A percentile compares a stretch with the other conserved stretches of the same genome.
Conservation (phyloP, 768 basidiomycete genomes). For the Podaxis mareebaensis region DNA sequence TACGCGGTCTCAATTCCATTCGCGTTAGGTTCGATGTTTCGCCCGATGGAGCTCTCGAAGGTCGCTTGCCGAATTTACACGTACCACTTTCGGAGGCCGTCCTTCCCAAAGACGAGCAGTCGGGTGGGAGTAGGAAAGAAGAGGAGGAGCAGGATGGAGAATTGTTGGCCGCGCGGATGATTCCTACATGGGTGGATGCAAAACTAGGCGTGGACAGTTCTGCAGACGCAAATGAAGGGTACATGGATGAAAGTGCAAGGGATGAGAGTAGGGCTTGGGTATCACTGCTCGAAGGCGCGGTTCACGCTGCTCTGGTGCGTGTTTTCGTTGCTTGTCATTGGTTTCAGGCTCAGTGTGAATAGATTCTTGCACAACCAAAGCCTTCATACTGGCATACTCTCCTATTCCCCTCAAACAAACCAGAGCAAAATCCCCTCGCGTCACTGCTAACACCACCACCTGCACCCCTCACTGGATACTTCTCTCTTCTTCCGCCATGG, state of each 20-base stretch:
- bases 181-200: conserved; percentile 74
- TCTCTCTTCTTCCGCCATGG: conserved; percentile 58
- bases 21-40: conserved; percentile 67
- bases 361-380: conserved; percentile 53
- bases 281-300: conserved; percentile 69
- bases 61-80: conserved; percentile 70
- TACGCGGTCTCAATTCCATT: conserved; percentile 55
- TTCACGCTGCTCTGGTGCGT: conserved; percentile 76
- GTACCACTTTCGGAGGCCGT: conserved; percentile 37
- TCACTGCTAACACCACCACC: conserved; percentile 64
- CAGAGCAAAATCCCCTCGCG: conserved; percentile 35
- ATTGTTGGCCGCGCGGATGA: conserved; percentile 64
- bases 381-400: conserved; percentile 44
- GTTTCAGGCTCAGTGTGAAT: conserved; percentile 4
- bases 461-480: conserved; percentile 69
- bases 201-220: conserved; percentile 40
- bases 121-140: conserved; percentile 19
- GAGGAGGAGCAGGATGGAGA: conserved; percentile 39
- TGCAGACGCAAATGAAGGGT: conserved; percentile 61
- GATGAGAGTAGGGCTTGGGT: conserved; percentile 87
- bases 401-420: conserved; percentile 35
- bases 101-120: conserved; percentile 10
- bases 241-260: conserved; percentile 53
- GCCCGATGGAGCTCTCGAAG: conserved; percentile 68
- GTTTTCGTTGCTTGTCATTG: conserved; percentile 9